These are phyloP conservation scores for Stagonosporopsis cucurbitacearum DNA, from an alignment of 2,329 filamentous ascomycete genomes.

Conservation along the genomic window DNA sequence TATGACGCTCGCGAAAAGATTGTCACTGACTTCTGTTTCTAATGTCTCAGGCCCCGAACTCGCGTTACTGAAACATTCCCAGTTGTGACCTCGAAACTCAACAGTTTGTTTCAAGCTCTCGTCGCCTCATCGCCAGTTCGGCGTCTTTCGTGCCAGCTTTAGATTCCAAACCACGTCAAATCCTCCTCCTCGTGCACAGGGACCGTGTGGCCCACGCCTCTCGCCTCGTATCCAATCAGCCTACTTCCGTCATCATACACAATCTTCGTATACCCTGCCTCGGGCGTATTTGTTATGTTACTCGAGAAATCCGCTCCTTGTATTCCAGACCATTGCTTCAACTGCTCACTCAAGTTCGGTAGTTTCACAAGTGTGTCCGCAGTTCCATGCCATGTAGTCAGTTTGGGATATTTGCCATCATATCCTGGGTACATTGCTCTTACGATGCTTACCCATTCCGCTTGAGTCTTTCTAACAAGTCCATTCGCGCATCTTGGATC, in stretches of 20 bases:
- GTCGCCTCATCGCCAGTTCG: too few species aligned
- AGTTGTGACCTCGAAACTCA: too few species aligned
- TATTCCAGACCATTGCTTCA: slow-evolving; percentile 41
- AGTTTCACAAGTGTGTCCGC: slow-evolving; percentile 41
- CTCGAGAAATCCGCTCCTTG: slow-evolving; percentile 24
- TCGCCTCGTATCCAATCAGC: slow-evolving; percentile 32
- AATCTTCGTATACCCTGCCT: slow-evolving; percentile 34
- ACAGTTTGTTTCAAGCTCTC: too few species aligned
- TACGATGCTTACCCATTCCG: slow-evolving; percentile 44
- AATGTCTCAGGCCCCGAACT: too few species aligned
- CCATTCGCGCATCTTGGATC: slow-evolving; percentile 33
- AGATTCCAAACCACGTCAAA: slow-evolving; percentile 14
- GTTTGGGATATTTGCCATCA: slow-evolving; percentile 42
- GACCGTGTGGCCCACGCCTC: slow-evolving; percentile 37
- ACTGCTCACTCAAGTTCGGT: slow-evolving; percentile 33
- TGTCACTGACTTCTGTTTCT: too few species aligned
- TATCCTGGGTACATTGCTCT: slow-evolving; percentile 48
- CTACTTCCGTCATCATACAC: slow-evolving; percentile 38
- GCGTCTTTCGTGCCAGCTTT: too few species aligned
- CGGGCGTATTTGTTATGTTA: slow-evolving; percentile 30
- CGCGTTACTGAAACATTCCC: too few species aligned
- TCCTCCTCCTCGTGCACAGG: slow-evolving; percentile 20
- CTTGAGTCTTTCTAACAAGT: slow-evolving; percentile 23
- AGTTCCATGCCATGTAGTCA: slow-evolving; percentile 49
- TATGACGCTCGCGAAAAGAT: too few species aligned